These are phyloP conservation scores for Nicotiana tomentosiformis DNA, from an alignment of 257 asterid genomes.

Conservation along the genomic window DNA sequence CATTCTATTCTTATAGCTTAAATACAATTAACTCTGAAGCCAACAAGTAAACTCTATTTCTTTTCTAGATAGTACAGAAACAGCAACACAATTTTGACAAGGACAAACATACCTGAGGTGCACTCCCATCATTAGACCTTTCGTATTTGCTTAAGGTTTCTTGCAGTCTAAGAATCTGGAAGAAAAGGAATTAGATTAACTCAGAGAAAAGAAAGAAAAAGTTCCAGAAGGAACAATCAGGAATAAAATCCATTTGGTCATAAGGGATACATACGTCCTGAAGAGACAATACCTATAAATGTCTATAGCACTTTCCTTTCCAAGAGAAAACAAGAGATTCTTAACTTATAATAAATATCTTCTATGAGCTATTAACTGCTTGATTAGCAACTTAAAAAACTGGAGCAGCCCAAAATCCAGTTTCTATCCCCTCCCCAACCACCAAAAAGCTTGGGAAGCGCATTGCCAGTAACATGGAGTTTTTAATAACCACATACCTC, in stretches of 20 bases:
- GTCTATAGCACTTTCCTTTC: neutral
- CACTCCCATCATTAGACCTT: constrained; percentile 76
- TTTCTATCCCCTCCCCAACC: neutral
- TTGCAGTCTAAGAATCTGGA: constrained; percentile 89
- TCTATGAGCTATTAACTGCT: neutral
- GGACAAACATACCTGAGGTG: constrained; percentile 69
- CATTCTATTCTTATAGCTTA: neutral
- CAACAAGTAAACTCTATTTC: neutral
- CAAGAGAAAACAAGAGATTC: neutral
- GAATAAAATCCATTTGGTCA: constrained; percentile 8
- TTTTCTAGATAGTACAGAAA: neutral
- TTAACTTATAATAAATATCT: neutral
- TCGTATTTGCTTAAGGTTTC: constrained; percentile 89
- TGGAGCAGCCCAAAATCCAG: neutral
- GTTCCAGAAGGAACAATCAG: constrained; percentile 6
- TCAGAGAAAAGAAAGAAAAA: neutral
- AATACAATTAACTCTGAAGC: neutral
- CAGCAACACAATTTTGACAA: neutral
- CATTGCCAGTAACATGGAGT: neutral
- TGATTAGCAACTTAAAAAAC: neutral
- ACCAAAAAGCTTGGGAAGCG: neutral
- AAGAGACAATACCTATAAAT: neutral
- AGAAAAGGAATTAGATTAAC: constrained; percentile 3
- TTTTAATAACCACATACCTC: constrained; percentile 51
- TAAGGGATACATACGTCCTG: neutral